phyloP scores from a whole-genome alignment of 2,329 filamentous ascomycete species.

The Phialophora verrucosa region DNA sequence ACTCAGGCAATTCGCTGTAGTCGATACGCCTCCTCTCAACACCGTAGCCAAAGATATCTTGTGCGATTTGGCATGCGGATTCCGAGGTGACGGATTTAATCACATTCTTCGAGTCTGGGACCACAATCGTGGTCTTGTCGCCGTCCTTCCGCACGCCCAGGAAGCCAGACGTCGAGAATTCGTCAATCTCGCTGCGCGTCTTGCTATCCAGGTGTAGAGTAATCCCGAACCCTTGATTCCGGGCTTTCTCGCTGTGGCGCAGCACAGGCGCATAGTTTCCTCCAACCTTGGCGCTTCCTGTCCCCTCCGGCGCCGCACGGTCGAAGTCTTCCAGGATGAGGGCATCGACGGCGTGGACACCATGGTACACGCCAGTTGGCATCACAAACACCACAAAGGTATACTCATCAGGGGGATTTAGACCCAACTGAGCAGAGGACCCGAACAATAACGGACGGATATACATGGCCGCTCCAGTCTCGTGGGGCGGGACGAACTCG shows the following conservation, averaged over 20 bases:
- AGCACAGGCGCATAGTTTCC: conserved; percentile 96
- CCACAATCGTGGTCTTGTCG: conserved; percentile 67
- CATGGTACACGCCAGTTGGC: conserved; percentile 93
- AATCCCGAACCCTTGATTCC: conserved; percentile 83
- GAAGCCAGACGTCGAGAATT: conserved; percentile 95
- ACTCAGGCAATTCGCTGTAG: conserved; percentile 66
- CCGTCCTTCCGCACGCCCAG: conserved; percentile 74
- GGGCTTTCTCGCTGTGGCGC: conserved; percentile 81
- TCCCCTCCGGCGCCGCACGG: conserved; percentile 87
- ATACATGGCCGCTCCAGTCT: conserved; percentile 90
- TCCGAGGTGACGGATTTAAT: conserved; percentile 87
- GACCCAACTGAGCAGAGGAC: conserved; percentile 81
- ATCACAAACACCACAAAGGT: conserved; percentile 88
- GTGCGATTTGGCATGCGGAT: conserved; percentile 75
- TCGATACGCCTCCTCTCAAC: conserved; percentile 73
- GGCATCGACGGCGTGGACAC: conserved; percentile 82
- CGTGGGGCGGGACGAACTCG: conserved; percentile 86
- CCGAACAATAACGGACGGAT: conserved; percentile 89
- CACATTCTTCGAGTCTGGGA: conserved; percentile 85
- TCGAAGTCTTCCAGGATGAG: conserved; percentile 93
- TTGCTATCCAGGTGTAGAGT: conserved; percentile 91
- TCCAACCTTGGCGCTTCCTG: conserved; percentile 89
- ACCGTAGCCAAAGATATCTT: conserved; percentile 76
- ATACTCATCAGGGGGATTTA: conserved; percentile 89
- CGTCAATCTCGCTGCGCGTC: conserved; percentile 83